These are phyloP conservation scores for Trichophyton simii DNA, from an alignment of 2,329 filamentous ascomycete species.

Conservation along the genomic window DNA sequence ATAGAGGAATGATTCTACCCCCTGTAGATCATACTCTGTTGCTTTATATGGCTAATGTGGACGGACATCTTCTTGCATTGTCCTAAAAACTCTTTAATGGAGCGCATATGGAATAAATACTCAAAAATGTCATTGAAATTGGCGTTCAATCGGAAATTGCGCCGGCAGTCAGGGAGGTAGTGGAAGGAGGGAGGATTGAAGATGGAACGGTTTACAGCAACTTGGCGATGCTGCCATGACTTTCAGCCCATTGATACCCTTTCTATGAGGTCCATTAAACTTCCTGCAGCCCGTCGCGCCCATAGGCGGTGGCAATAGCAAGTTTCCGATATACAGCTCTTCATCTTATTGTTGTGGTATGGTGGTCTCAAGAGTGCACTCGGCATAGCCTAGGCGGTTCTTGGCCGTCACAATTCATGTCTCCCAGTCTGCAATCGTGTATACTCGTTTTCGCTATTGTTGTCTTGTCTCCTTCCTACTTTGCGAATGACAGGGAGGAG, in stretches of 20 bases:
- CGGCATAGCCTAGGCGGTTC: background rate
- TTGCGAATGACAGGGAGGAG: background rate
- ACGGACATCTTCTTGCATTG: background rate
- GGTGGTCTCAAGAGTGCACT: background rate
- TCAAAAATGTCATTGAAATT: background rate
- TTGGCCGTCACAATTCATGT: background rate
- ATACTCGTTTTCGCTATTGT: background rate
- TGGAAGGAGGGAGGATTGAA: background rate
- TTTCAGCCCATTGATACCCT: conserved; percentile 1
- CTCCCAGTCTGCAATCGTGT: no score
- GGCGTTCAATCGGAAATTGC: background rate
- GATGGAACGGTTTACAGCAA: background rate
- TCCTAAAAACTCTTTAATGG: background rate
- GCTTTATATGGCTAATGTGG: background rate
- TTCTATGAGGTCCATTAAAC: background rate
- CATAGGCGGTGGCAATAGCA: background rate
- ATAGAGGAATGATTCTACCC: background rate
- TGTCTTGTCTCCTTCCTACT: background rate
- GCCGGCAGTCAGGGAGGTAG: background rate
- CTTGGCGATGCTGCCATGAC: background rate
- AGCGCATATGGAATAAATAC: background rate
- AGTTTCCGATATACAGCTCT: background rate
- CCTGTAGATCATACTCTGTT: background rate
- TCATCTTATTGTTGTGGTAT: background rate
- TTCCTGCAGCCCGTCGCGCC: background rate